These are phyloP conservation scores for Cubamyces lactineus DNA, from an alignment of 768 basidiomycete genomes.

Conservation along the genomic window DNA sequence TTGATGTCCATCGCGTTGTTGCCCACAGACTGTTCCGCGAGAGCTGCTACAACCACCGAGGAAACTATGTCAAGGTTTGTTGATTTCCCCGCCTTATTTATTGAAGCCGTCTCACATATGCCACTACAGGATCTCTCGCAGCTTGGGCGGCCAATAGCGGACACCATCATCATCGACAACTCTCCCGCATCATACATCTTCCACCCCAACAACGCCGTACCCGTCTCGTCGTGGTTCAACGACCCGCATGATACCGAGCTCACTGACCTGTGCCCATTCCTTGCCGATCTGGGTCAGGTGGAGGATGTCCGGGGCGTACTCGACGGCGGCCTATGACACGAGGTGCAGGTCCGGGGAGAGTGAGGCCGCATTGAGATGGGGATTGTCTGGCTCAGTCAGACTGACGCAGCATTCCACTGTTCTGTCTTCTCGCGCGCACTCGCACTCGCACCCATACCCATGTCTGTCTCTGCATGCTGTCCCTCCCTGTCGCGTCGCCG, in stretches of 20 bases:
- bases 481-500: constrained; percentile 21
- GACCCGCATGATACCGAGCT: constrained; percentile 98
- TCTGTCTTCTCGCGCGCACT: constrained; percentile 1
- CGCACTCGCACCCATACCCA: constrained; percentile 3
- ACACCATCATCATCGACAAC: constrained; percentile 98
- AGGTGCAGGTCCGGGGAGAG: constrained; percentile 8
- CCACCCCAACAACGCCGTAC: constrained; percentile 98
- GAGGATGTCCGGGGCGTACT: constrained; percentile 78
- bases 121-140: constrained; percentile 91
- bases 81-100: not conserved
- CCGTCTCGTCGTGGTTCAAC: constrained; percentile 99
- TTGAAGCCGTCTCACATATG: not conserved
- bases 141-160: constrained; percentile 89
- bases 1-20: constrained; percentile 91
- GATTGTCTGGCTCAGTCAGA: constrained; percentile 9
- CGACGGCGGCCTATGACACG: constrained; percentile 34
- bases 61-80: constrained; percentile 96
- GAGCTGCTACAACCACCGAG: constrained; percentile 98
- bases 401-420: constrained; percentile 6
- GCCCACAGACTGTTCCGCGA: constrained; percentile 95
- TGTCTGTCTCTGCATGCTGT: constrained; percentile 22
- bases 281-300: constrained; percentile 82
- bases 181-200: constrained; percentile 99
- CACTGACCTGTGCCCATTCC: constrained; percentile 93
- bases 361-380: constrained; percentile 8